phyloP scores from a whole-genome alignment of 2,329 filamentous ascomycete genomes.

The Bipolaris victoriae region DNA sequence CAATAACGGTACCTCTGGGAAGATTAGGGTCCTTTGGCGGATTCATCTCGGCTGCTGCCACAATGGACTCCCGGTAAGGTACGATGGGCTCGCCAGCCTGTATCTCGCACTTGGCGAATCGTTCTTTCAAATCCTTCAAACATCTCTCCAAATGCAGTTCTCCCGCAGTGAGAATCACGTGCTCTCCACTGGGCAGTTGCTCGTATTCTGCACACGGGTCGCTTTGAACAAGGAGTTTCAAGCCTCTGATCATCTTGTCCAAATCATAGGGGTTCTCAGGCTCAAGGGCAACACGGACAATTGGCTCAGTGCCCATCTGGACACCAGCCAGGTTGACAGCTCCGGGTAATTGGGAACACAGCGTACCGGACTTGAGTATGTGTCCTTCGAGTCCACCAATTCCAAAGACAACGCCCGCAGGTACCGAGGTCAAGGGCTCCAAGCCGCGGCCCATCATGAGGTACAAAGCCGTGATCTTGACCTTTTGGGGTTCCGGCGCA shows the following conservation, averaged over 20 bases:
- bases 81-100: conserved; percentile 94
- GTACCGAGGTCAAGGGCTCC: conserved; percentile 81
- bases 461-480: conserved; percentile 86
- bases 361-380: conserved; percentile 92
- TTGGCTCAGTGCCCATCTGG: conserved; percentile 79
- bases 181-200: conserved; percentile 88
- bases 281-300: conserved; percentile 95
- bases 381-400: conserved; percentile 91
- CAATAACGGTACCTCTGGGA: conserved; percentile 79
- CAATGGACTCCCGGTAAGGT: conserved; percentile 91
- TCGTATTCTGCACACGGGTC: conserved; percentile 97
- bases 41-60: conserved; percentile 88
- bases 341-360: conserved; percentile 86
- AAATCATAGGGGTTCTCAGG: conserved; percentile 88
- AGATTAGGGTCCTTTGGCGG: conserved; percentile 84
- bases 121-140: conserved; percentile 87
- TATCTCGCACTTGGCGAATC: conserved; percentile 93
- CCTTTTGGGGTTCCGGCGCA: conserved; percentile 75
- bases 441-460: conserved; percentile 93
- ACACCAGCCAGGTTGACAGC: conserved; percentile 91
- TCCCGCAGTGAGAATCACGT: conserved; percentile 91
- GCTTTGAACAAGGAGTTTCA: conserved; percentile 87
- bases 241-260: conserved; percentile 90
- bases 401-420: conserved; percentile 93
- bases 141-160: conserved; percentile 94